Evolutionary conservation across 768 basidiomycete genomes (phyloP).

Genomic region (Suillus spraguei): DNA sequence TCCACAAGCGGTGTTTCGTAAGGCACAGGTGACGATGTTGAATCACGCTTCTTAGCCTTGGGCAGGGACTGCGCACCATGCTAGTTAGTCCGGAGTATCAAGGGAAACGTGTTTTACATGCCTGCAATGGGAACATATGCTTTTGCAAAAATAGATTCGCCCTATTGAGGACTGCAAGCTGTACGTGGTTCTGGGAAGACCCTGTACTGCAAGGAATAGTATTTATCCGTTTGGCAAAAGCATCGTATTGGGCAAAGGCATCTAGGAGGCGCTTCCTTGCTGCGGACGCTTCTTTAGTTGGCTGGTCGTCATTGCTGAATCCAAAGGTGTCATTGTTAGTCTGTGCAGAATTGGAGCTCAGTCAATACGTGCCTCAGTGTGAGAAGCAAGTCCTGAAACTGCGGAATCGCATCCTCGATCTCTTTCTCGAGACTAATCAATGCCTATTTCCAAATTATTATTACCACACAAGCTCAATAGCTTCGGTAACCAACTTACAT

Average conservation of each 20-base stretch:
- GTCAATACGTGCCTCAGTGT: conserved; percentile 55
- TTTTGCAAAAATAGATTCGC: conserved; percentile 84
- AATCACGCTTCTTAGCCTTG: conserved; percentile 42
- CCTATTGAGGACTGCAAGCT: conserved; percentile 75
- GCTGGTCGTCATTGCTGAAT: conserved; percentile 47
- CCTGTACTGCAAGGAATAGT: conserved; percentile 65
- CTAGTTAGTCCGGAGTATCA: background rate
- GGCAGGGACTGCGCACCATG: conserved; percentile 43
- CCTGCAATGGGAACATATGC: conserved; percentile 71
- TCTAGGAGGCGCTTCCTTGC: conserved; percentile 83
- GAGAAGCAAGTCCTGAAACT: conserved; percentile 84
- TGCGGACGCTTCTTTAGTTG: conserved; percentile 65
- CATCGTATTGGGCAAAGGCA: conserved; percentile 88
- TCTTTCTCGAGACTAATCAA: conserved; percentile 81
- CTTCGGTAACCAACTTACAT: conserved; percentile 42
- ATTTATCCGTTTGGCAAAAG: conserved; percentile 82
- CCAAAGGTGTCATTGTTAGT: background rate
- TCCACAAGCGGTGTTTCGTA: conserved; percentile 44
- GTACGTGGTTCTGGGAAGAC: conserved; percentile 82
- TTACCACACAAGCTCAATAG: conserved; percentile 4
- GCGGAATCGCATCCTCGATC: conserved; percentile 85
- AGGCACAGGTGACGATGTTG: conserved; percentile 17
- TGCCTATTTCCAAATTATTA: conserved; percentile 40
- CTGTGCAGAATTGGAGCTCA: conserved; percentile 25
- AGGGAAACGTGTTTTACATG: conserved; percentile 7